Evolutionary conservation across 495 filamentous ascomycete species (phyloP), one percentile per base, ranked within the genome.

Genomic region (Penicillium ochrochloron): DNA sequence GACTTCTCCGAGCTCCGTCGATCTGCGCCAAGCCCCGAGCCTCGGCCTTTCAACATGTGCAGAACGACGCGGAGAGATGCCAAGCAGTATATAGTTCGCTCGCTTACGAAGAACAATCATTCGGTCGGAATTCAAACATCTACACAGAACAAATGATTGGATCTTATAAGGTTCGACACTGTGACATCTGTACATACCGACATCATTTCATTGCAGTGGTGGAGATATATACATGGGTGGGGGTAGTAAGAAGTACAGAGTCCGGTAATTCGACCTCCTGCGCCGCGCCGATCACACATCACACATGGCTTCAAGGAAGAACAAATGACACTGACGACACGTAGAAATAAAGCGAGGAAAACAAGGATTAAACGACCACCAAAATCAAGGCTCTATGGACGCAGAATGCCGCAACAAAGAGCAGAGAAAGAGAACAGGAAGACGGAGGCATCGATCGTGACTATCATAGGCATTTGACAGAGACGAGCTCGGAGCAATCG

Each of bases 11-110:
- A 17, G 44, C 19, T 17, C n/a, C 48, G 42, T 46, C 52, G 60
- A 66, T 66, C 60, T 25, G 46, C 54, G 67, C 67, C 67, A 69
- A 70, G 65, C 10, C 65, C 65, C 25, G 68, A 29, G 60, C 68
- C 68, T 70, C 68, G 68, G 68, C 65, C 59, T 2, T 41, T 10
- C 23, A 35, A 9, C 53, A 56, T 56, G 53, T 56, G 27, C 33
- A 56, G 14, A 17, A 15, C 27, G 11, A 34, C 31, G 21, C 31
- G 0, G 6, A 34, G 53, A 34, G 9, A 19, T 21, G 29, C 17
- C 15, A 14, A 33, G n/a, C 7, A 2, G 33, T 25, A 33, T 53
- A 53, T 7, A 33, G 14, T 17, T 35, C 12, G 7, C 5, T 8
- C 48, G 14, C 23, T 7, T 5, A 9, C n/a, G 10, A 1, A 31